Conservation (phyloP, 2,329 filamentous ascomycete species). For the Ciborinia camelliae region DNA sequence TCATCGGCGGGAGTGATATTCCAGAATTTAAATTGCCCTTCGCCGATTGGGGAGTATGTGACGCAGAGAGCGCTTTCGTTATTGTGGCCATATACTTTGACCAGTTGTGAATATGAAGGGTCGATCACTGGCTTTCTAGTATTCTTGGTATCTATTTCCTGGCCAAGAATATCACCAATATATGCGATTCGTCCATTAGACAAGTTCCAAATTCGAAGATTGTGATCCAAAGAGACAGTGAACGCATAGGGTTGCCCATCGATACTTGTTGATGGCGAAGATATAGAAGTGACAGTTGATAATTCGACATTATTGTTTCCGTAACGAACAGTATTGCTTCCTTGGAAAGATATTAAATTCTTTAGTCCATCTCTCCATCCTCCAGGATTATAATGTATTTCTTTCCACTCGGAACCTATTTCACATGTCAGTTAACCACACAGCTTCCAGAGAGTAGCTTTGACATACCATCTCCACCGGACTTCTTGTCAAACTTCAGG, state of each 20-base stretch:
- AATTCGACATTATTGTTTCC: slow-evolving; percentile 64
- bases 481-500: slow-evolving; percentile 63
- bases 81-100: slow-evolving; percentile 64
- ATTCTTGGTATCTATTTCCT: slow-evolving; percentile 63
- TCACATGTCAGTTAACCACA: slow-evolving; percentile 20
- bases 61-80: slow-evolving; percentile 59
- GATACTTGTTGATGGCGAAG: slow-evolving; percentile 47
- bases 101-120: slow-evolving; percentile 71
- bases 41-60: slow-evolving; percentile 83
- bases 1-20: slow-evolving; percentile 59
- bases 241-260: slow-evolving; percentile 58
- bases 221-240: slow-evolving; percentile 85
- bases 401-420: slow-evolving; percentile 55
- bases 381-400: slow-evolving; percentile 69
- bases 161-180: slow-evolving; percentile 73
- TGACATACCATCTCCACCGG: slow-evolving; percentile 47
- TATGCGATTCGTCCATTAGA: slow-evolving; percentile 73
- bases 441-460: background rate
- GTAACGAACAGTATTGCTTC: slow-evolving; percentile 60
- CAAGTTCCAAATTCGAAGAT: slow-evolving; percentile 84
- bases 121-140: slow-evolving; percentile 72
- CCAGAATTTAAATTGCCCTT: slow-evolving; percentile 95
- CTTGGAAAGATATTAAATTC: slow-evolving; percentile 64
- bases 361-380: slow-evolving; percentile 67
- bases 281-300: slow-evolving; percentile 62